These are phyloP conservation scores for Xylariaceae sp. DNA, from an alignment of 2,329 filamentous ascomycete genomes.

Conservation along the genomic window DNA sequence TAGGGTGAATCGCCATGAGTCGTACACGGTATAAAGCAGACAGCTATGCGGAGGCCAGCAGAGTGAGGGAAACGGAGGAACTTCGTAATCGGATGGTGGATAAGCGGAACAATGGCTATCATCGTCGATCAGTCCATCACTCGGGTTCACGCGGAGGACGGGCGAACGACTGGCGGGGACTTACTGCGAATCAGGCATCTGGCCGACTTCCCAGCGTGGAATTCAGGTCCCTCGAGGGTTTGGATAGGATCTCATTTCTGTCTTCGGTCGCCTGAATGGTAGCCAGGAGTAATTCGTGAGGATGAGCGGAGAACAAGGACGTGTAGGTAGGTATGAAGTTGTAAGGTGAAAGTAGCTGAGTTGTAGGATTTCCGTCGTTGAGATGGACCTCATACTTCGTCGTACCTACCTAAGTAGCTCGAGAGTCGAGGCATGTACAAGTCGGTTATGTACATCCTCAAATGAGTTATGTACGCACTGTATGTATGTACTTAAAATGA, in stretches of 20 bases:
- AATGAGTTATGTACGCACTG: background rate
- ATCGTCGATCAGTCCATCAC: conserved; percentile 9
- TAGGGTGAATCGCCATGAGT: conserved; percentile 84
- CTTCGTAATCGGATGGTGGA: conserved; percentile 54
- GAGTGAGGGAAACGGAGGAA: conserved; percentile 73
- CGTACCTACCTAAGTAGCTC: background rate
- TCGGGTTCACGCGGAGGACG: background rate
- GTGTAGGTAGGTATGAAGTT: background rate
- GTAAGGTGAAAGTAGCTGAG: background rate
- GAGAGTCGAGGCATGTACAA: background rate
- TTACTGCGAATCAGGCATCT: conserved; percentile 25
- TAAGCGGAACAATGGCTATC: conserved; percentile 25
- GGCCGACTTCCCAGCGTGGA: conserved; percentile 8
- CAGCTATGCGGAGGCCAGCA: conserved; percentile 63
- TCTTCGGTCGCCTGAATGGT: background rate
- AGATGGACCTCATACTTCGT: background rate
- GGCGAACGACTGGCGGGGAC: background rate
- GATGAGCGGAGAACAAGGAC: background rate
- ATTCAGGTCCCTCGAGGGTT: conserved; percentile 7
- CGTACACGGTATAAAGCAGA: conserved; percentile 65
- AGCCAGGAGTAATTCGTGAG: conserved; percentile 8
- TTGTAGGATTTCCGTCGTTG: background rate
- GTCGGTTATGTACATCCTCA: background rate
- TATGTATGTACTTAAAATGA: background rate
- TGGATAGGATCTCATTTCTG: conserved; percentile 5